These are phyloP conservation scores for Aspergillus sclerotioniger DNA, from an alignment of 495 filamentous ascomycete species.

Conservation along the genomic window DNA sequence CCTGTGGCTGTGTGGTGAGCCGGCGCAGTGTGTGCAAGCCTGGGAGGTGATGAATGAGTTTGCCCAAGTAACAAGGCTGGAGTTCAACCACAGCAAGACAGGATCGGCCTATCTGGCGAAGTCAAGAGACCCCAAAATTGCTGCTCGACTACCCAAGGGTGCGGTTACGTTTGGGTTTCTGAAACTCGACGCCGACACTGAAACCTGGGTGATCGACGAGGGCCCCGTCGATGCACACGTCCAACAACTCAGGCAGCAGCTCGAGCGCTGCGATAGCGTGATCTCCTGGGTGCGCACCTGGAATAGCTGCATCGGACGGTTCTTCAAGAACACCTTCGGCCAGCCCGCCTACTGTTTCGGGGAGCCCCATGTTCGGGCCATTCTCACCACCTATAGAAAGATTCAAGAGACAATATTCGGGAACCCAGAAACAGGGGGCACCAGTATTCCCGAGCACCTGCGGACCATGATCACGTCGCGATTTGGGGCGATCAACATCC, in stretches of 20 bases:
- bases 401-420: constrained; percentile 53
- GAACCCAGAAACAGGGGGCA: constrained; percentile 36
- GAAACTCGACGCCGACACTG: constrained; percentile 15
- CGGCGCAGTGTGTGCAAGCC: constrained; percentile 45
- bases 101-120: constrained; percentile 47
- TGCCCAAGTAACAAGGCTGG: constrained; percentile 46
- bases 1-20: constrained; percentile 57
- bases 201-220: constrained; percentile 46
- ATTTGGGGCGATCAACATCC: constrained; percentile 53
- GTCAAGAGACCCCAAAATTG: constrained; percentile 1
- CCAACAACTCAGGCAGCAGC: constrained; percentile 51
- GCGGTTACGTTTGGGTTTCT: constrained; percentile 30
- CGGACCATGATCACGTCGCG: constrained; percentile 45
- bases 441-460: constrained; percentile 38
- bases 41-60: constrained; percentile 54
- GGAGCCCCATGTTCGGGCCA: constrained; percentile 51
- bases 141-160: constrained; percentile 17
- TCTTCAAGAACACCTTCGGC: constrained; percentile 60
- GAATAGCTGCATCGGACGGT: constrained; percentile 58
- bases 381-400: constrained; percentile 51
- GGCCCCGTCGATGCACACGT: constrained; percentile 54
- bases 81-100: constrained; percentile 51
- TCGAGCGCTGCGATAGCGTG: constrained; percentile 43
- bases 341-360: constrained; percentile 58
- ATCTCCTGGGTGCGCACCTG: constrained; percentile 61